These are phyloP conservation scores for Pseudogymnoascus sp. DNA, from an alignment of 2,329 filamentous ascomycete species.

Conservation along the genomic window DNA sequence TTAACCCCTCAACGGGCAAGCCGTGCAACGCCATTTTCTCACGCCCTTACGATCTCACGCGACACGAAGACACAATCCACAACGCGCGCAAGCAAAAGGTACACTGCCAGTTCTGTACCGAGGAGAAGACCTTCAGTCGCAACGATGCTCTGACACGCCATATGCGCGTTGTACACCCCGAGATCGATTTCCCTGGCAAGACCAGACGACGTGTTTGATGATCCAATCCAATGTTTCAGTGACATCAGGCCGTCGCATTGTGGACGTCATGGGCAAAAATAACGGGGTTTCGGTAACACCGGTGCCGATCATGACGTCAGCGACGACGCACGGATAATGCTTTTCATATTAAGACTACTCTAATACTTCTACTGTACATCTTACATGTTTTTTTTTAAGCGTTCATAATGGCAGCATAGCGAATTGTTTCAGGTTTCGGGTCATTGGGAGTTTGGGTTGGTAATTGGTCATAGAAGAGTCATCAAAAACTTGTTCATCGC, in stretches of 20 bases:
- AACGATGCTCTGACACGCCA: conserved; percentile 92
- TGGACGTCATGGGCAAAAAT: not conserved
- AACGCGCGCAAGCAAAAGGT: conserved; percentile 92
- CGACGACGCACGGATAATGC: not conserved
- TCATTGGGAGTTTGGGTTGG: not conserved
- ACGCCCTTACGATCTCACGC: conserved; percentile 87
- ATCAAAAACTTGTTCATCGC: conserved; percentile 5
- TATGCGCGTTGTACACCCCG: conserved; percentile 88
- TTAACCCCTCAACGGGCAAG: conserved; percentile 92
- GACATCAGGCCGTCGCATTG: not conserved
- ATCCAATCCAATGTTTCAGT: conserved; percentile 6
- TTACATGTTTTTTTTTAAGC: not conserved
- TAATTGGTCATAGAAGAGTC: conserved; percentile 4
- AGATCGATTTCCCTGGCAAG: conserved; percentile 73
- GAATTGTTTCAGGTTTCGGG: not conserved
- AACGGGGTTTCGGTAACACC: not conserved
- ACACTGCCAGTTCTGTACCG: conserved; percentile 81
- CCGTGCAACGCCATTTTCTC: conserved; percentile 93
- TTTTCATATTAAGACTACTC: not conserved
- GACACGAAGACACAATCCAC: conserved; percentile 96
- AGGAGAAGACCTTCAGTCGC: conserved; percentile 94
- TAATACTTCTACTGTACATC: conserved; percentile 1
- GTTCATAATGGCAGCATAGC: conserved; percentile 3
- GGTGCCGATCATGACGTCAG: conserved; percentile 4
- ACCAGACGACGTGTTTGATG: conserved; percentile 26